These are phyloP conservation scores for Aspergillus uvarum DNA, from an alignment of 2,329 filamentous ascomycete genomes.

Conservation along the genomic window DNA sequence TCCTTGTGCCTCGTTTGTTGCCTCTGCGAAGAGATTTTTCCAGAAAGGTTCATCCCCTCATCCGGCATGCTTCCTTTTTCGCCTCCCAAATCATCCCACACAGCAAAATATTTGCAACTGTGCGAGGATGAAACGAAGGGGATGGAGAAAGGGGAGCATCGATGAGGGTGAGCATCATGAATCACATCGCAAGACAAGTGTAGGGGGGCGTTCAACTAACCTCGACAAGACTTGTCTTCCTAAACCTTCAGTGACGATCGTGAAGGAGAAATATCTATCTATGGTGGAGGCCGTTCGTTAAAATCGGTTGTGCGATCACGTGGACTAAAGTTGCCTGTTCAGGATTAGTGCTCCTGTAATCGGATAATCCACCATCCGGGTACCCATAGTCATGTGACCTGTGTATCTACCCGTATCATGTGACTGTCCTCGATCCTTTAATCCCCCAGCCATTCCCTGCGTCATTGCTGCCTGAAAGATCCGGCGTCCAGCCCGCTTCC, in stretches of 20 bases:
- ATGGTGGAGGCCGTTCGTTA: constrained; percentile 31
- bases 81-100: background rate
- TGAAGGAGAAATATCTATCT: constrained; percentile 24
- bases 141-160: background rate
- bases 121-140: background rate
- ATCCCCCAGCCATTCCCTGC: background rate
- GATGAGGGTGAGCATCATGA: background rate
- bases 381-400: constrained; percentile 11
- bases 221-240: constrained; percentile 62
- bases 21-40: background rate
- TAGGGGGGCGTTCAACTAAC: constrained; percentile 39
- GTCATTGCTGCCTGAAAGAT: background rate
- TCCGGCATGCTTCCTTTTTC: background rate
- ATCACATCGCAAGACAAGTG: background rate
- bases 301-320: constrained; percentile 45
- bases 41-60: background rate
- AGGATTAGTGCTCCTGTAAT: constrained; percentile 10
- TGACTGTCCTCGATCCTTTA: background rate
- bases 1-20: background rate
- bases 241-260: constrained; percentile 51
- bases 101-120: background rate
- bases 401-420: background rate
- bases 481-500: background rate
- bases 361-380: constrained; percentile 13
- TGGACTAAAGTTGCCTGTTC: constrained; percentile 16